Conservation (phyloP, 2,329 filamentous ascomycete genomes). For the Venturia carpophila region DNA sequence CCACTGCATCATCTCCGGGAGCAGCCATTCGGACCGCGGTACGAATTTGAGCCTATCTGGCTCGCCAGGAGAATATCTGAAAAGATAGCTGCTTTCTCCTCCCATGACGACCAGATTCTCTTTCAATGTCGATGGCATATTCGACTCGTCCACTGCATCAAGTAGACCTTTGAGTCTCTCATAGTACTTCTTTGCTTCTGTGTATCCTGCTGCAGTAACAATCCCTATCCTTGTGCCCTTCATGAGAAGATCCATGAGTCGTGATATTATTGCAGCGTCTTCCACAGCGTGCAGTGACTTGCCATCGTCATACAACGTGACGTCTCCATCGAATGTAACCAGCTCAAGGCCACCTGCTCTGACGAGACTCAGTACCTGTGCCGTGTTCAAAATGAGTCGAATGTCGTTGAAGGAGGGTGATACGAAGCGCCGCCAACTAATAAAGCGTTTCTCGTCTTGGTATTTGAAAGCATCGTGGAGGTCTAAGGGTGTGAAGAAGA, state of each 20-base stretch:
- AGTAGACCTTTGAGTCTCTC: constrained; percentile 78
- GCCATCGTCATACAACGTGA: constrained; percentile 83
- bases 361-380: constrained; percentile 87
- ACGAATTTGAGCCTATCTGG: constrained; percentile 62
- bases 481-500: constrained; percentile 82
- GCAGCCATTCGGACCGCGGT: constrained; percentile 59
- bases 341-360: constrained; percentile 65
- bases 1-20: constrained; percentile 71
- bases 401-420: constrained; percentile 97
- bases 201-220: constrained; percentile 94
- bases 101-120: constrained; percentile 85
- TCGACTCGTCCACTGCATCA: constrained; percentile 61
- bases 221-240: constrained; percentile 83
- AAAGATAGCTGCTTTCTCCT: constrained; percentile 92
- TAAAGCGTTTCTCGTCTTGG: constrained; percentile 78
- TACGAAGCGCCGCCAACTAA: constrained; percentile 86
- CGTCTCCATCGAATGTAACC: constrained; percentile 94
- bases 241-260: constrained; percentile 61
- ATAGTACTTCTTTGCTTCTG: constrained; percentile 78
- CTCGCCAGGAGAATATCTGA: constrained; percentile 61
- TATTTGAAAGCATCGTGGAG: constrained; percentile 86
- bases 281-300: constrained; percentile 56
- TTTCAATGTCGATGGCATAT: constrained; percentile 59
- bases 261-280: constrained; percentile 66
- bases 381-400: constrained; percentile 84